Conservation (phyloP, 1,284 basidiomycete species). For the Blastosporella zonata region DNA sequence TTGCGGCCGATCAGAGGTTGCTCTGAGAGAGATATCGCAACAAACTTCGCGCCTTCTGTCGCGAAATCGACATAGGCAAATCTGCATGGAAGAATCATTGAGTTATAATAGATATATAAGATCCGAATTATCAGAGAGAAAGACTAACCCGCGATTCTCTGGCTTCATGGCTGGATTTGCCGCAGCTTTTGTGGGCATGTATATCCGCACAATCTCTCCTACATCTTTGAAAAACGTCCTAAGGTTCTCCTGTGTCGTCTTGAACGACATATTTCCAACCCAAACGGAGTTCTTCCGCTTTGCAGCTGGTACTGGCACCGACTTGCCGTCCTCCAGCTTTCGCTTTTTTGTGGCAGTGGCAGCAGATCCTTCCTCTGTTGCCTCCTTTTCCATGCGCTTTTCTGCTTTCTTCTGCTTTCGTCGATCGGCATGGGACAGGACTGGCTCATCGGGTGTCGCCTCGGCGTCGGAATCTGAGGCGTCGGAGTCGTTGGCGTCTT, state of each 20-base stretch:
- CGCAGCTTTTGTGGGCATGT: slow-evolving; percentile 67
- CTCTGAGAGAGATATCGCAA: slow-evolving; percentile 82
- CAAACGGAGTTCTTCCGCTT: slow-evolving; percentile 84
- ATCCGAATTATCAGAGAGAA: neutral
- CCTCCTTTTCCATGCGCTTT: slow-evolving; percentile 18
- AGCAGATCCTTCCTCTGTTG: slow-evolving; percentile 4
- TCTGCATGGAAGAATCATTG: slow-evolving; percentile 38
- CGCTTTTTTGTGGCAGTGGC: slow-evolving; percentile 40
- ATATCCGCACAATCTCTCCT: slow-evolving; percentile 69
- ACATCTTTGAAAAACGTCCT: slow-evolving; percentile 70
- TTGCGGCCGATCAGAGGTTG: slow-evolving; percentile 81
- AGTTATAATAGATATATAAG: neutral
- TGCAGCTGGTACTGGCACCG: slow-evolving; percentile 23
- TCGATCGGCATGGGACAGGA: slow-evolving; percentile 71
- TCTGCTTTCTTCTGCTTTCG: slow-evolving; percentile 50
- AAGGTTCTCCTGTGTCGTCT: slow-evolving; percentile 76
- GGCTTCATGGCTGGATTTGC: slow-evolving; percentile 38
- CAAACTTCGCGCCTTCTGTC: slow-evolving; percentile 67
- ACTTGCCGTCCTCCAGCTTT: slow-evolving; percentile 42
- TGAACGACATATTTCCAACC: slow-evolving; percentile 94
- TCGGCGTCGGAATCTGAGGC: slow-evolving; percentile 16
- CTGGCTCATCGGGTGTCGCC: slow-evolving; percentile 36
- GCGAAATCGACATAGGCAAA: slow-evolving; percentile 97
- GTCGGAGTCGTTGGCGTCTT: slow-evolving; percentile 14
- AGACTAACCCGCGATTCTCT: slow-evolving; percentile 68